Percentiles rank a stretch among this genome's conserved stretches.
These are phyloP conservation scores for Triticum urartu DNA, from an alignment of 176 grass and related monocot species.

Conservation along the genomic window DNA sequence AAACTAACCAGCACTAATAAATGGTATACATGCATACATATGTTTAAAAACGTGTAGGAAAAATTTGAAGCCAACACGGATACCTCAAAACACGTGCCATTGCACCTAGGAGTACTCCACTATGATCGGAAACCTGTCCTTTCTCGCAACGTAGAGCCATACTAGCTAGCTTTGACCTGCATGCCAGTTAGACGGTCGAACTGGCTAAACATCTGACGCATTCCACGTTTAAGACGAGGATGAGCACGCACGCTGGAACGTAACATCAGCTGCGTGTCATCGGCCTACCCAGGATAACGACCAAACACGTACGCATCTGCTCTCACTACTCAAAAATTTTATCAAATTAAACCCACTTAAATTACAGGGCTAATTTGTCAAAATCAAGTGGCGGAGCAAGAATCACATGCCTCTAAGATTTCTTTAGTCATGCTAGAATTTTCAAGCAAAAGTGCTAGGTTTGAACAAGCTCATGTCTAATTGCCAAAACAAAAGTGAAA, in stretches of 20 bases:
- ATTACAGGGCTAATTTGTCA: neutral
- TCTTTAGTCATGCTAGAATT: neutral
- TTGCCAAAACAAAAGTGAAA: no score
- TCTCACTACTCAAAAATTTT: neutral
- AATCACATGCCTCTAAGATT: neutral
- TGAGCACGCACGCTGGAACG: neutral
- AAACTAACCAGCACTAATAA: neutral
- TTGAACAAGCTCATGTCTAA: neutral
- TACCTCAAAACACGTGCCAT: neutral
- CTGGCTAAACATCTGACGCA: neutral
- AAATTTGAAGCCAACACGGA: neutral
- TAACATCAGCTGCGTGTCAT: neutral
- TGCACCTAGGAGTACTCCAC: neutral
- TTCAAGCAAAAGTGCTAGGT: neutral
- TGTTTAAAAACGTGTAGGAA: neutral
- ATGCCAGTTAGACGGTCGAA: neutral
- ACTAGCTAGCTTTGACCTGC: neutral
- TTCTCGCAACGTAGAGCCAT: neutral
- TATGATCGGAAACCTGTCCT: neutral
- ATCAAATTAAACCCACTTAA: neutral
- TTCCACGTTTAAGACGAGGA: neutral
- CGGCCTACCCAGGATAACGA: neutral
- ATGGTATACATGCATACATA: neutral
- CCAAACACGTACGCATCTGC: neutral
- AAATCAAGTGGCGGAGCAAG: neutral